Conservation (phyloP, 371 early-diverging fungal species). For the Umbelopsis sp. region DNA sequence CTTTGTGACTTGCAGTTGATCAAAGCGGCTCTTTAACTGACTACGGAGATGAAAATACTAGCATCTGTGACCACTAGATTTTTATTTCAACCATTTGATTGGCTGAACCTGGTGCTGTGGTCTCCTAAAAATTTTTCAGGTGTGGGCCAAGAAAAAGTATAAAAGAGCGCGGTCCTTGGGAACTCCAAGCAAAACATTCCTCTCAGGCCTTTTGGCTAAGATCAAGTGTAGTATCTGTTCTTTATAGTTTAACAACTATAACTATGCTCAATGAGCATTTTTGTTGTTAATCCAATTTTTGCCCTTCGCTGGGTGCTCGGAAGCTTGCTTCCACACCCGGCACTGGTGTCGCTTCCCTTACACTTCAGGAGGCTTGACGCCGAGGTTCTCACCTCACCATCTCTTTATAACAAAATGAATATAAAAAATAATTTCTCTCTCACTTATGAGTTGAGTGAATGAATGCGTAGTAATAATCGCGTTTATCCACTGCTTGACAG, state of each 20-base stretch:
- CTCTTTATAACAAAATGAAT: neutral
- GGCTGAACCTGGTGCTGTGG: neutral
- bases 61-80: too few species aligned
- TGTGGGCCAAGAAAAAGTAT: slow-evolving; percentile 27
- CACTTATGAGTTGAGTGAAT: too few species aligned
- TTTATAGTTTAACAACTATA: slow-evolving; percentile 78
- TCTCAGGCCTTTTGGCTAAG: slow-evolving; percentile 82
- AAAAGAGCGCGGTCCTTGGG: slow-evolving; percentile 28
- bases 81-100: too few species aligned
- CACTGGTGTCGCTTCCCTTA: slow-evolving; percentile 52
- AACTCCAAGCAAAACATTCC: slow-evolving; percentile 34
- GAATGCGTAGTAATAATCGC: neutral
- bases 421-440: neutral
- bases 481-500: neutral
- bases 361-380: slow-evolving; percentile 51
- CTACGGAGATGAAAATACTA: too few species aligned
- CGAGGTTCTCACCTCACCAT: slow-evolving; percentile 25
- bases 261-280: slow-evolving; percentile 48
- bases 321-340: slow-evolving; percentile 36
- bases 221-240: slow-evolving; percentile 88
- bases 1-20: too few species aligned
- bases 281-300: slow-evolving; percentile 65
- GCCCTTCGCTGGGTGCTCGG: slow-evolving; percentile 27
- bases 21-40: too few species aligned
- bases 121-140: neutral